phyloP scores from a whole-genome alignment of 2,329 filamentous ascomycete species.

The Talaromyces sp. region DNA sequence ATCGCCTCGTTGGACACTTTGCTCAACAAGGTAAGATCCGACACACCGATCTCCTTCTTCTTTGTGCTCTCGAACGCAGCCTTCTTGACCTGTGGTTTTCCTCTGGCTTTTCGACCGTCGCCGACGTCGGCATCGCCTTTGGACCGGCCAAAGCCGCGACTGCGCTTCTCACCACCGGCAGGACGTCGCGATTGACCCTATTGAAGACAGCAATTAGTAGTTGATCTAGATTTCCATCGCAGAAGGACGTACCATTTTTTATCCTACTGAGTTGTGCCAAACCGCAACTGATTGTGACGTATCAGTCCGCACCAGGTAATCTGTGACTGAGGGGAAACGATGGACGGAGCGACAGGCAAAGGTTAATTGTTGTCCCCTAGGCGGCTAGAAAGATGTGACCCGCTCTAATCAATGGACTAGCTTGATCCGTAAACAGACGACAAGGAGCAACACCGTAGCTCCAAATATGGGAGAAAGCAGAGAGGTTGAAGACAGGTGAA shows the following conservation, averaged over 20 bases:
- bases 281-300: constrained; percentile 29
- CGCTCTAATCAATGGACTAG: constrained; percentile 1
- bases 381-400: not conserved
- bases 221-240: not conserved
- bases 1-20: constrained; percentile 99
- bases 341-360: not conserved
- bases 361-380: constrained; percentile 8
- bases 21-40: constrained; percentile 93
- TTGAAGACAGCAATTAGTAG: not conserved
- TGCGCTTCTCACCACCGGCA: constrained; percentile 42
- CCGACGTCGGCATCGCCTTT: constrained; percentile 42
- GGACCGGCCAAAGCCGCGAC: constrained; percentile 40
- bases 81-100: constrained; percentile 77
- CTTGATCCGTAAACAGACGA: not conserved
- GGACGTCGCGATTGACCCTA: constrained; percentile 45
- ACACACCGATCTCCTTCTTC: constrained; percentile 99
- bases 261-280: constrained; percentile 29
- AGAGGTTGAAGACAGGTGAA: not conserved
- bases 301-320: constrained; percentile 22
- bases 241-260: constrained; percentile 32
- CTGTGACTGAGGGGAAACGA: not conserved
- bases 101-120: constrained; percentile 44
- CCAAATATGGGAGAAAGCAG: not conserved
- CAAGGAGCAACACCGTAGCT: not conserved
- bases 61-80: constrained; percentile 93